A percentile compares a stretch with the other conserved stretches of the same genome.
These are phyloP conservation scores for Bipolaris zeicola DNA, from an alignment of 2,329 filamentous ascomycete genomes.

Conservation along the genomic window DNA sequence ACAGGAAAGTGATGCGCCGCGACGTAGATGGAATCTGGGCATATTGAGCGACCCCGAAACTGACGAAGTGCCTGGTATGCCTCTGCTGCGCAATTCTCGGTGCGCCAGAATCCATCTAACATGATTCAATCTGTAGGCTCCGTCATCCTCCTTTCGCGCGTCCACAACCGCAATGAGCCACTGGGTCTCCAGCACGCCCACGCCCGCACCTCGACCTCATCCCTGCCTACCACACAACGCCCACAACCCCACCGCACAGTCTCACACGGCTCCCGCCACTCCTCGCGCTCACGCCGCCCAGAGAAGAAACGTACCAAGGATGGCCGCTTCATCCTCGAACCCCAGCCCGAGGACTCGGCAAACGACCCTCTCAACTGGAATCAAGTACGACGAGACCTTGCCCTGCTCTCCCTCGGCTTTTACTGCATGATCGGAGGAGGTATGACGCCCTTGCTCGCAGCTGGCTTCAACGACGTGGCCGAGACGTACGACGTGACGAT, in stretches of 20 bases:
- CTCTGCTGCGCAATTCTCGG: not conserved
- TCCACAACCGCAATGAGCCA: slow-evolving; percentile 65
- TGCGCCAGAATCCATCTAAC: not conserved
- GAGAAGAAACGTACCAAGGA: slow-evolving; percentile 78
- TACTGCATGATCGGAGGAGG: slow-evolving; percentile 94
- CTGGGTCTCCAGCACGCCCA: slow-evolving; percentile 67
- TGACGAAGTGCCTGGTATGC: slow-evolving; percentile 82
- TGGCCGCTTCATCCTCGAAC: slow-evolving; percentile 83
- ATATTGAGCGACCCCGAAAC: slow-evolving; percentile 81
- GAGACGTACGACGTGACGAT: slow-evolving; percentile 68
- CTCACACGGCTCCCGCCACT: slow-evolving; percentile 30
- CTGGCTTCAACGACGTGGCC: slow-evolving; percentile 84
- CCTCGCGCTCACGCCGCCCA: slow-evolving; percentile 25
- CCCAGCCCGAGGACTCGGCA: slow-evolving; percentile 85
- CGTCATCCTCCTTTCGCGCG: slow-evolving; percentile 62
- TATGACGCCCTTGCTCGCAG: slow-evolving; percentile 87
- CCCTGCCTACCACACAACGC: slow-evolving; percentile 47
- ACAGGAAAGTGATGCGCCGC: slow-evolving; percentile 13
- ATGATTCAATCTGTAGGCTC: slow-evolving; percentile 54
- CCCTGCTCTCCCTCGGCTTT: slow-evolving; percentile 81
- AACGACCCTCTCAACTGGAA: slow-evolving; percentile 97
- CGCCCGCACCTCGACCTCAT: slow-evolving; percentile 62
- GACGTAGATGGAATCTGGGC: slow-evolving; percentile 65
- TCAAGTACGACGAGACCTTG: slow-evolving; percentile 76
- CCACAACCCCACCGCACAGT: slow-evolving; percentile 21